Base-by-base conservation (phyloP, 2,329 filamentous ascomycete genomes). In the Cladosporium halotolerans region DNA sequence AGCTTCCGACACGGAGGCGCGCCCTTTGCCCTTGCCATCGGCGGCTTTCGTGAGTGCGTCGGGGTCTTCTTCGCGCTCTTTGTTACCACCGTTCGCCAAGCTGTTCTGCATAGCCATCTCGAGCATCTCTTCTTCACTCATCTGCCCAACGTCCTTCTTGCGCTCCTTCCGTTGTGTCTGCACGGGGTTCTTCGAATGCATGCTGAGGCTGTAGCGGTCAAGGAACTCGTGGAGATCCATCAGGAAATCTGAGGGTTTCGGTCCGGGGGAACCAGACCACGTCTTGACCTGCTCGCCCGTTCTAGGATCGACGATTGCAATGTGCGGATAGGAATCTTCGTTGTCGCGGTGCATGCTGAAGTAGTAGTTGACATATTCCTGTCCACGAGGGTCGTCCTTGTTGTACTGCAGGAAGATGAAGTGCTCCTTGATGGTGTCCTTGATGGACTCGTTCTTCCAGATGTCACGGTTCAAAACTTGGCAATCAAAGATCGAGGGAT, bases 61-160 rank as follows among this genome's bases (percentile, higher is more conserved):
- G 0, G 92, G 92, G 61, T 97, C 92, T 55, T 85, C 79, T 7
- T 86, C 76, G 61, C 82, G 84, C 0, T 80, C 63, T 64, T 54
- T 67, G 45, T 65, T 71, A 14, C 69, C 72, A 32, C 78, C 70
- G 49, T 73, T 80, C 11, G 83, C 84, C 43, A 97, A 74, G 66
- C 91, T 96, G 72, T 95, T 93, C 68, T 91, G 84, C 66, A 99
- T 71, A 0, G 93, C 93, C 80, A 96, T 84, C 70, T 96, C 87
- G 61, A 99, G 75, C 90, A 96, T 95, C 73, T 99, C 91, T 46
- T 97, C 91, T 67, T 99, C 93, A 0, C 89, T 96, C 85, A 99
- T 92, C 38, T 87, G 83, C 55, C 87, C 86, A 2, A 96, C 81
- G 59, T 92, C 88, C 66, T 85, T 85, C 65, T 67, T 69, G 33